Evolutionary conservation across 2,329 filamentous ascomycete genomes (phyloP).

Genomic region (Apiospora malaysiana): DNA sequence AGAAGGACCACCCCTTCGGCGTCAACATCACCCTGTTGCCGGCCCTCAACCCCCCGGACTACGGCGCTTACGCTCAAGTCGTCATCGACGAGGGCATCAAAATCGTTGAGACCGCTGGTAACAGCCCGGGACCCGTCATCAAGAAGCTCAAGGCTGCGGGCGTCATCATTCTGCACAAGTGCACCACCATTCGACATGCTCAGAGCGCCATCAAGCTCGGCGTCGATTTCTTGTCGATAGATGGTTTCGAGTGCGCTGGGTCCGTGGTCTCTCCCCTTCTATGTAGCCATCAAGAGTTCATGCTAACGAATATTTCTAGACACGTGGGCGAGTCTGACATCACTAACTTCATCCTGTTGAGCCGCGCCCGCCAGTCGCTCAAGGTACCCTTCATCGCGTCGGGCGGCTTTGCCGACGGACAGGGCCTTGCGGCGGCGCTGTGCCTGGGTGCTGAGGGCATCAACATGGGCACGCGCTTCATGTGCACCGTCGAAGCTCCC

Average conservation of each 20-base stretch:
- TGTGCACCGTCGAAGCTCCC: conserved; percentile 93
- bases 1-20: conserved; percentile 71
- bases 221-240: conserved; percentile 95
- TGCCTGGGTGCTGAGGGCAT: conserved; percentile 90
- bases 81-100: conserved; percentile 91
- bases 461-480: conserved; percentile 99
- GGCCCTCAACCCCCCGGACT: conserved; percentile 87
- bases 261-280: conserved; percentile 30
- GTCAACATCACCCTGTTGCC: conserved; percentile 97
- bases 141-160: conserved; percentile 81
- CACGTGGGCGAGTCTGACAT: conserved; percentile 89
- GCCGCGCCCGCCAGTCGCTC: conserved; percentile 82
- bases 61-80: conserved; percentile 87
- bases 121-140: conserved; percentile 88
- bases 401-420: conserved; percentile 93
- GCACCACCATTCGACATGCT: conserved; percentile 94
- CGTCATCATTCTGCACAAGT: conserved; percentile 90
- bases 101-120: conserved; percentile 92
- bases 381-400: conserved; percentile 92
- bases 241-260: conserved; percentile 96
- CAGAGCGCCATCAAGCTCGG: conserved; percentile 90
- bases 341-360: conserved; percentile 88
- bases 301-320: conserved; percentile 29
- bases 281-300: conserved; percentile 2
- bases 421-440: conserved; percentile 89